Evolutionary conservation across 2,329 filamentous ascomycete species (phyloP).

Genomic region (Clarireedia hainanense): DNA sequence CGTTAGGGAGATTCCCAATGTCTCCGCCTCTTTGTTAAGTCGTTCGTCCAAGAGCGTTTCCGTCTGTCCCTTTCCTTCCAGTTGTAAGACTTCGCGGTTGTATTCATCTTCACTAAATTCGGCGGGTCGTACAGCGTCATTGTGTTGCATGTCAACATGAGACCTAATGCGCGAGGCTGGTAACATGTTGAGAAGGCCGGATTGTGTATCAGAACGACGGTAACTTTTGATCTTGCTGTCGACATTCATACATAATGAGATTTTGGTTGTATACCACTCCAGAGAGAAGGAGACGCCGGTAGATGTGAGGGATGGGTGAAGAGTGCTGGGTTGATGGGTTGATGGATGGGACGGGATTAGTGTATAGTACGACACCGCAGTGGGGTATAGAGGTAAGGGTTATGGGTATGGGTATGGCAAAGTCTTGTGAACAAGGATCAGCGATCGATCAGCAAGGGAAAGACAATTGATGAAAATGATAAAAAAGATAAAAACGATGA

Average conservation of each 20-base stretch:
- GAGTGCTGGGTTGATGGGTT: background rate
- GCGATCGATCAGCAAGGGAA: background rate
- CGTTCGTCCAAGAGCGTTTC: conserved; percentile 21
- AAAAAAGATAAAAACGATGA: background rate
- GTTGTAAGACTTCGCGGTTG: conserved; percentile 24
- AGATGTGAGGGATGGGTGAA: too few species aligned
- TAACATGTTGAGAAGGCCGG: conserved; percentile 4
- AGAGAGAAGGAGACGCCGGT: too few species aligned
- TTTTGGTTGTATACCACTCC: background rate
- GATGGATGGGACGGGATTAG: background rate
- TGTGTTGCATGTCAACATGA: conserved; percentile 8
- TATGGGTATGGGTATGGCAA: background rate
- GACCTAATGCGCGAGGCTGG: conserved; percentile 7
- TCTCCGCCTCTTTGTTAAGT: conserved; percentile 22
- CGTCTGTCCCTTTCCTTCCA: conserved; percentile 18
- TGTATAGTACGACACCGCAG: background rate
- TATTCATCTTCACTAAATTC: conserved; percentile 25
- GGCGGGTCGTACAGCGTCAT: conserved; percentile 1
- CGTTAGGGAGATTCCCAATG: conserved; percentile 24
- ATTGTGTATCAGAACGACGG: background rate
- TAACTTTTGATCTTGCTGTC: conserved; percentile 1
- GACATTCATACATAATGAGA: conserved; percentile 8
- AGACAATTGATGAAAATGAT: background rate
- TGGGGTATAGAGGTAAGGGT: background rate
- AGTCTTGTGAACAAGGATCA: background rate